Percentiles rank a stretch among this genome's conserved stretches.
phyloP scores from a whole-genome alignment of 2,329 filamentous ascomycete species.

The Thielaviopsis ethacetica region DNA sequence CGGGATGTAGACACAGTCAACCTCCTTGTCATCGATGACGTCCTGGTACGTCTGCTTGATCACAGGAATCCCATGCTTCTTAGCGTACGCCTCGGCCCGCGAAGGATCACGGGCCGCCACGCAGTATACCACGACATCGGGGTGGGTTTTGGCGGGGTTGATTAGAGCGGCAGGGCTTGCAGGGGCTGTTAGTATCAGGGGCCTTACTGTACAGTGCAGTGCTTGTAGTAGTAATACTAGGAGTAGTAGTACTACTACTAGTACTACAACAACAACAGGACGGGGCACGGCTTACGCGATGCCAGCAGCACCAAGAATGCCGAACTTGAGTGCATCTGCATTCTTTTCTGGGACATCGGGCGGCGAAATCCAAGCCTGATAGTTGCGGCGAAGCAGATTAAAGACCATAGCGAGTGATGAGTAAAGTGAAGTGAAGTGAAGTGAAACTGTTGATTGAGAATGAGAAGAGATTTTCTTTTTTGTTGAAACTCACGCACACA shows the following conservation, averaged over 20 bases:
- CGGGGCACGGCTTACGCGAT: conserved; percentile 14
- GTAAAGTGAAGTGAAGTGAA: neutral
- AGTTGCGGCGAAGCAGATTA: neutral
- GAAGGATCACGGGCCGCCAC: conserved; percentile 33
- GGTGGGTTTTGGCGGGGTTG: conserved; percentile 32
- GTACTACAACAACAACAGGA: no score
- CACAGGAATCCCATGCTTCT: conserved; percentile 33
- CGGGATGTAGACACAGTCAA: conserved; percentile 33
- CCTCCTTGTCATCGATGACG: conserved; percentile 20
- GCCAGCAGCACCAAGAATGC: conserved; percentile 25
- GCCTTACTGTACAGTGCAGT: no score
- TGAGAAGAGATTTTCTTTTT: no score
- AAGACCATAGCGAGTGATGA: neutral
- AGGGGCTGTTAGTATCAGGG: neutral
- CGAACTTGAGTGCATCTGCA: conserved; percentile 21
- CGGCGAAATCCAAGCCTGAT: neutral
- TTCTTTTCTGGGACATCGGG: conserved; percentile 4
- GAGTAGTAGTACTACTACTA: no score
- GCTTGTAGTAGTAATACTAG: no score
- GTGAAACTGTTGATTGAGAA: no score
- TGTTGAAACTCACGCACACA: no score
- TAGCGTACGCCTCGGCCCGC: conserved; percentile 32
- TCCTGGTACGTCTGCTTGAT: conserved; percentile 32
- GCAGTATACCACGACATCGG: conserved; percentile 34
- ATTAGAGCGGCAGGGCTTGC: conserved; percentile 26